Conservation (phyloP, 495 filamentous ascomycete species). For the Xylaria acuta region DNA sequence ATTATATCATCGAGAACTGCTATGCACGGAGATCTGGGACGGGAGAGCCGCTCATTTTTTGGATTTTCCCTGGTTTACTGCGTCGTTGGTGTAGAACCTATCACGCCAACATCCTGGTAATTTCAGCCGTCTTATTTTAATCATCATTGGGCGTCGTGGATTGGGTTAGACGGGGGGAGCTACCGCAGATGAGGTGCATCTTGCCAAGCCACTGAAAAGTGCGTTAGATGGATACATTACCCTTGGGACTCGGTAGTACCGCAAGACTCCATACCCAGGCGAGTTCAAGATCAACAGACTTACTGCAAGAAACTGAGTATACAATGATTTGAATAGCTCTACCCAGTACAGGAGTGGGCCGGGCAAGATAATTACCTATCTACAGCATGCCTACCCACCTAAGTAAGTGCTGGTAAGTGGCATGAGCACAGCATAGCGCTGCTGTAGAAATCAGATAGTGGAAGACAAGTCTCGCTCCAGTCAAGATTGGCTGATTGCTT, state of each 20-base stretch:
- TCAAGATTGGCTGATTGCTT: not conserved
- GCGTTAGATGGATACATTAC: not conserved
- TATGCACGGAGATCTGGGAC: not conserved
- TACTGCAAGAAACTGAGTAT: not conserved
- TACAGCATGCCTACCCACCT: not conserved
- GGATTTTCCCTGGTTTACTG: slow-evolving; percentile 11
- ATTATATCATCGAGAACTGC: no score
- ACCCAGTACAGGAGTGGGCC: not conserved
- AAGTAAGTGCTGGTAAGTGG: not conserved
- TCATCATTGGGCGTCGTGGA: slow-evolving; percentile 13
- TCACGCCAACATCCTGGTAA: slow-evolving; percentile 14
- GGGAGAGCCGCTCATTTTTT: slow-evolving; percentile 8
- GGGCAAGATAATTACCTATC: not conserved
- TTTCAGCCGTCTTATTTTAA: slow-evolving; percentile 26
- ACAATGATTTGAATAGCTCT: not conserved
- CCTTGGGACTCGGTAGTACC: not conserved
- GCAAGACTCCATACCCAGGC: not conserved
- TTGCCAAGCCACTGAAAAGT: slow-evolving; percentile 20
- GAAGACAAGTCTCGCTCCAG: not conserved
- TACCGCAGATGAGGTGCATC: slow-evolving; percentile 22
- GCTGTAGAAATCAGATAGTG: not conserved
- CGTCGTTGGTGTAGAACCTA: not conserved
- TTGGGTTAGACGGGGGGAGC: slow-evolving; percentile 22
- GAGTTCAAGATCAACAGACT: not conserved
- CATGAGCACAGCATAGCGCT: not conserved